Evolutionary conservation across 2,329 filamentous ascomycete genomes (phyloP), one percentile per base, ranked within the genome.

Genomic region (Colletotrichum noveboracense): DNA sequence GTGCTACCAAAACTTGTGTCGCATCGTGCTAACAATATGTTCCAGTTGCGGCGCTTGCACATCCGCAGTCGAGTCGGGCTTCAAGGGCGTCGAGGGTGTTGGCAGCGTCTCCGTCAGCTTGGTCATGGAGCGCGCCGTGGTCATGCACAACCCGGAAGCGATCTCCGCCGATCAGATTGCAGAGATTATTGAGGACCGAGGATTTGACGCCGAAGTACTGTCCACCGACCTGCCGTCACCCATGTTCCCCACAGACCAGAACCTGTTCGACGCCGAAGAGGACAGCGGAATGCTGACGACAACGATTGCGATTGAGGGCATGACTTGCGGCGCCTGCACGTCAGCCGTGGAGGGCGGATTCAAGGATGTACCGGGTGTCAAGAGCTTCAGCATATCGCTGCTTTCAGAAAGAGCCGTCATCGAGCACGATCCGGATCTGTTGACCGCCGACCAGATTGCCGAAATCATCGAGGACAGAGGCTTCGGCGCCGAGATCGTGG

Each of bases 71-170:
- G 96, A 98, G 89, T 92, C 94, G 75, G 97, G 94, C 79, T 98
- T 99, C 86, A 94, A 95, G 81, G 92, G 91, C 78, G 90, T 98
- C 7, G 89, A 94, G 52, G 96, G 97, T 70, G 93, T 97, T 12
- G 94, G 94, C 77, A 95, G 90, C 79, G 95, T 98, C 75, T 97
- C 96, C 12, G 94, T 99, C 80, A 98, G 95, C 83, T 88, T 99
- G 80, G 94, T 98, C 71, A 98, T 98, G 92, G 96, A 98, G 85
- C 93, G 96, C 76, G 97, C 96, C n/a, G 96, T 98, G 56, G 89
- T 98, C 43, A 94, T 96, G 85, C 97, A 99, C 85, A 94, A 98
- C 84, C 92, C 95, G 2, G 87, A 90, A 71, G 90, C 91, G 68
- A 91, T 98, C 69, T 87, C 95, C 16, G 91, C 95, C 75, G 94